Evolutionary conservation across 2,329 filamentous ascomycete genomes (phyloP).

Genomic region (Ophiosphaerella korrae): DNA sequence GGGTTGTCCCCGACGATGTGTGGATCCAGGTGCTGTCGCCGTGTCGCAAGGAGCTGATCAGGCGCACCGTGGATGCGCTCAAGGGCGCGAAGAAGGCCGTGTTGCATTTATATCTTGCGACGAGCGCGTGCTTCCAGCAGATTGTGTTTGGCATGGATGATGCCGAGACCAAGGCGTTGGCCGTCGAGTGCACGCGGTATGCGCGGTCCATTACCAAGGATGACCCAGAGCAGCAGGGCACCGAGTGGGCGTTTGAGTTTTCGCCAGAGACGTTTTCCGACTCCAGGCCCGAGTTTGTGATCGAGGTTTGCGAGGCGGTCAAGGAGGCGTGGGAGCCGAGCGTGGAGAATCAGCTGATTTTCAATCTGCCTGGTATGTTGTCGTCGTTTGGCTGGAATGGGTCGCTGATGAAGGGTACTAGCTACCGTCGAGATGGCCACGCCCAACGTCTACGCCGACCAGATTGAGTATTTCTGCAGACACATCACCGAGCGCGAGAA

Average conservation of each 20-base stretch:
- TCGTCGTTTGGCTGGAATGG: no score
- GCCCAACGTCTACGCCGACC: constrained; percentile 93
- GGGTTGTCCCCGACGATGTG: constrained; percentile 84
- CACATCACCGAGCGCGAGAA: constrained; percentile 85
- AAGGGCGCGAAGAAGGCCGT: constrained; percentile 91
- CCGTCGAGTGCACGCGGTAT: constrained; percentile 83
- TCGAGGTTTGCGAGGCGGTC: constrained; percentile 87
- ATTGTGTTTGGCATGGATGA: constrained; percentile 89
- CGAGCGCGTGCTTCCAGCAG: constrained; percentile 91
- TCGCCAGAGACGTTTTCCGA: constrained; percentile 91
- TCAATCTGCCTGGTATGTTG: constrained; percentile 73
- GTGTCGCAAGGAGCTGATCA: constrained; percentile 89
- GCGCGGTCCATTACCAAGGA: constrained; percentile 90
- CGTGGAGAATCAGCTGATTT: constrained; percentile 82
- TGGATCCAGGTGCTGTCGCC: constrained; percentile 91
- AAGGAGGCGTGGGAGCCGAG: constrained; percentile 91
- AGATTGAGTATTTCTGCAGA: constrained; percentile 93
- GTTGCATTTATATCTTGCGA: constrained; percentile 94
- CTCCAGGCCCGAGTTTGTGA: constrained; percentile 79
- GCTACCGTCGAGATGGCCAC: constrained; percentile 95
- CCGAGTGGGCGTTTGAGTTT: constrained; percentile 81
- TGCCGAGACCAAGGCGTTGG: constrained; percentile 79
- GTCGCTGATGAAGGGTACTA: no score
- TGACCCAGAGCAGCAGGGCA: constrained; percentile 61
- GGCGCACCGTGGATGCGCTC: constrained; percentile 84